Evolutionary conservation across 768 basidiomycete species (phyloP).

Genomic region (Tulasnella sp.): DNA sequence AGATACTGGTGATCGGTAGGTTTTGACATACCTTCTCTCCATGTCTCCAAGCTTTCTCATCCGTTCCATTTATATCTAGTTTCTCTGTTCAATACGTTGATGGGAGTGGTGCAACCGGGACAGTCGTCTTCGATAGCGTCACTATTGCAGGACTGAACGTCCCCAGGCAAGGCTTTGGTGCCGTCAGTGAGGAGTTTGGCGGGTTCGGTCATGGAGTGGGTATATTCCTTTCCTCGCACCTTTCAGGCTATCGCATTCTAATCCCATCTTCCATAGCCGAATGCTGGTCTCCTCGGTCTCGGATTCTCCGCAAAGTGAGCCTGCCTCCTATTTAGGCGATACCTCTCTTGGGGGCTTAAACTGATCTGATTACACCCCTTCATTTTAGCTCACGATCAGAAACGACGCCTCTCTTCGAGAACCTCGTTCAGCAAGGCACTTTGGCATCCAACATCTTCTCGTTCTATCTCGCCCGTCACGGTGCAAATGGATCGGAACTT

Average conservation of each 20-base stretch:
- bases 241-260: too few species aligned
- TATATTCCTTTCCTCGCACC: too few species aligned
- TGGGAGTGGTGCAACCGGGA: background rate
- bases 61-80: too few species aligned
- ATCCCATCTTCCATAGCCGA: background rate
- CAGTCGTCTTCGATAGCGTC: background rate
- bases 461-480: background rate
- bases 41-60: background rate
- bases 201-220: background rate
- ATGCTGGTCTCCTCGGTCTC: background rate
- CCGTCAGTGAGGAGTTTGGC: background rate
- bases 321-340: too few species aligned
- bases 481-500: background rate
- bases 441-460: conserved; percentile 7
- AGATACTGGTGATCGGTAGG: background rate
- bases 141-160: conserved; percentile 2
- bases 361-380: too few species aligned
- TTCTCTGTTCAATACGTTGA: background rate
- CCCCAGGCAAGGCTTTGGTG: background rate
- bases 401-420: background rate
- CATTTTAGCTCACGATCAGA: background rate
- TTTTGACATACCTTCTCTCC: background rate
- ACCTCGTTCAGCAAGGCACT: background rate
- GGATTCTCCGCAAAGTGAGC: background rate
- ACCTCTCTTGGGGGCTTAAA: too few species aligned